These are phyloP conservation scores for Erysimum cheiri DNA, from an alignment of 441 rosid genomes.

Conservation along the genomic window DNA sequence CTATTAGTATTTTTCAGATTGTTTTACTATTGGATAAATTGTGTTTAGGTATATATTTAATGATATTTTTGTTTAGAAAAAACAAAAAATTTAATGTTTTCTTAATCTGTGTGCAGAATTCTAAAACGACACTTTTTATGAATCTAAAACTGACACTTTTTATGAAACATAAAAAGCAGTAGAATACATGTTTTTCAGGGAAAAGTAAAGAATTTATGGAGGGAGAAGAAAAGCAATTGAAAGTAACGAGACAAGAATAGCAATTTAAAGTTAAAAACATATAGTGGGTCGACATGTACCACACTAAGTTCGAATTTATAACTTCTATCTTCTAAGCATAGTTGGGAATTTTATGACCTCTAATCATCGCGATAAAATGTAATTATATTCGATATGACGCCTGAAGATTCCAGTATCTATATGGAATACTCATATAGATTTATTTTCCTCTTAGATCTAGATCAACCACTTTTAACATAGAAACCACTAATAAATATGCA, in stretches of 20 bases:
- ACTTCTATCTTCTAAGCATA: slow-evolving; percentile 11
- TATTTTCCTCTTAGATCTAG: background rate
- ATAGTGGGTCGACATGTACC: slow-evolving; percentile 41
- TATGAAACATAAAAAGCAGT: too few species aligned
- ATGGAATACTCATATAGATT: background rate
- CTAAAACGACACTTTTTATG: too few species aligned
- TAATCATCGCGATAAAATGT: background rate
- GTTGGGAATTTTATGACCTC: slow-evolving; percentile 7
- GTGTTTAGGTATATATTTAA: too few species aligned
- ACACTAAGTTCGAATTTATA: slow-evolving; percentile 12
- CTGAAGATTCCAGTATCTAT: background rate
- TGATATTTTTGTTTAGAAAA: too few species aligned
- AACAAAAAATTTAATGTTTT: too few species aligned
- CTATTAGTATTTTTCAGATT: too few species aligned
- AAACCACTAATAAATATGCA: slow-evolving; percentile 14
- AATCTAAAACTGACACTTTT: too few species aligned
- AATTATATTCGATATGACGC: background rate
- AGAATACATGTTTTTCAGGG: too few species aligned
- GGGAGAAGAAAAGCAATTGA: slow-evolving; percentile 17
- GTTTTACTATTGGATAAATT: too few species aligned
- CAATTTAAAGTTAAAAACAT: slow-evolving; percentile 6
- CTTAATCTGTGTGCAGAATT: too few species aligned
- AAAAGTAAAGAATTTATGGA: background rate
- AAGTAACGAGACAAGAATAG: slow-evolving; percentile 27
- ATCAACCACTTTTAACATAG: too few species aligned